Conservation (phyloP, 177 flowering plant species). For the Vitis hybrid region DNA sequence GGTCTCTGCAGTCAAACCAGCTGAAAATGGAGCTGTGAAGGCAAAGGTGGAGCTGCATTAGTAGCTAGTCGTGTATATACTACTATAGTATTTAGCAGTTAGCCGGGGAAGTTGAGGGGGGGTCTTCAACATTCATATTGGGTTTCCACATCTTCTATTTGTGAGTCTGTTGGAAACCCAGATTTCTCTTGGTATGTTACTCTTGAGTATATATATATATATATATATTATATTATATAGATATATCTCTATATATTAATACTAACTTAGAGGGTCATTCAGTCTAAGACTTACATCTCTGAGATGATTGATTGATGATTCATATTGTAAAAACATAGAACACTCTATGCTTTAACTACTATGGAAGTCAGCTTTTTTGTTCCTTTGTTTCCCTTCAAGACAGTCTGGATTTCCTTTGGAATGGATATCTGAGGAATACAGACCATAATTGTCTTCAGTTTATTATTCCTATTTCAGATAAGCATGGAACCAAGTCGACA, state of each 20-base stretch:
- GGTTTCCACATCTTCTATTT: conserved; percentile 26
- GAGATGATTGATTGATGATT: conserved; percentile 23
- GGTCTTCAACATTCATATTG: conserved; percentile 14
- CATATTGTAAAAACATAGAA: conserved; percentile 25
- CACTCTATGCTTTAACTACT: conserved; percentile 4
- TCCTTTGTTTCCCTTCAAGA: not conserved
- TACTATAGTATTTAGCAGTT: conserved; percentile 23
- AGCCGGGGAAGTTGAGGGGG: conserved; percentile 21
- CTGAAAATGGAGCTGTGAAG: conserved; percentile 79
- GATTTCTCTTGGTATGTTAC: conserved; percentile 14
- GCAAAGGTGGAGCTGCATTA: conserved; percentile 3
- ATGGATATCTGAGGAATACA: not conserved
- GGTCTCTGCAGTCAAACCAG: conserved; percentile 43
- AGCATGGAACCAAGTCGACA: no score
- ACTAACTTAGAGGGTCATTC: conserved; percentile 34
- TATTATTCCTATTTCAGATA: no score
- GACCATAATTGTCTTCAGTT: no score
- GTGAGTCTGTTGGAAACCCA: conserved; percentile 12
- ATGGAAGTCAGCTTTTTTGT: conserved; percentile 2
- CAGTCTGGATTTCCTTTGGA: no score
- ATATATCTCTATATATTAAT: not conserved
- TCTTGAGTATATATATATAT: conserved; percentile 9
- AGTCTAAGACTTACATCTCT: conserved; percentile 18
- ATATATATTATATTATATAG: not conserved
- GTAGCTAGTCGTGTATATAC: conserved; percentile 38